Evolutionary conservation across 2,329 filamentous ascomycete genomes (phyloP).

Genomic region (Colletotrichum sp.): DNA sequence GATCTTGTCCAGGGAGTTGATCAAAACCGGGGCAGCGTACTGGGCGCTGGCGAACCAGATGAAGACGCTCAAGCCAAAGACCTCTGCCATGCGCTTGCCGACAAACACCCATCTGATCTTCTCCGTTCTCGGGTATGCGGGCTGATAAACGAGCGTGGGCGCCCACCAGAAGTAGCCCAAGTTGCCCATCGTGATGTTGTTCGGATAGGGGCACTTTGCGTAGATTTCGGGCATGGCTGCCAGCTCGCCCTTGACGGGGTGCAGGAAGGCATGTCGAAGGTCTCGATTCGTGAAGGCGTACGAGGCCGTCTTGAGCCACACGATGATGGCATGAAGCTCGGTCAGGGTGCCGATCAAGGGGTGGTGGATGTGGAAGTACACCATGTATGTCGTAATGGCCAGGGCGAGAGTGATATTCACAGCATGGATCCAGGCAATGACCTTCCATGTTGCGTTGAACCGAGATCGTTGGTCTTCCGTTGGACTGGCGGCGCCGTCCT

Average conservation of each 20-base stretch:
- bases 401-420: conserved; percentile 85
- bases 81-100: conserved; percentile 79
- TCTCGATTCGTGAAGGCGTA: conserved; percentile 98
- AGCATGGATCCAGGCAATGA: conserved; percentile 81
- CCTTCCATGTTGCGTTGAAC: conserved; percentile 79
- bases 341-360: conserved; percentile 91
- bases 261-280: conserved; percentile 86
- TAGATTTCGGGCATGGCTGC: conserved; percentile 83
- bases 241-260: conserved; percentile 71
- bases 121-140: conserved; percentile 86
- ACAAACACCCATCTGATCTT: conserved; percentile 89
- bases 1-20: conserved; percentile 90
- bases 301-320: conserved; percentile 94
- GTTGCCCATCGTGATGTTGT: conserved; percentile 88
- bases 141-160: conserved; percentile 95
- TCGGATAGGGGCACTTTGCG: conserved; percentile 81
- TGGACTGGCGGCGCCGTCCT: conserved; percentile 56
- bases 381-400: conserved; percentile 79
- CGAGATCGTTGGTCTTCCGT: conserved; percentile 66
- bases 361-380: conserved; percentile 92
- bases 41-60: conserved; percentile 97
- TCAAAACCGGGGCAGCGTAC: conserved; percentile 88
- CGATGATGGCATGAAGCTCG: conserved; percentile 90
- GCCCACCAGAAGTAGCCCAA: conserved; percentile 98
- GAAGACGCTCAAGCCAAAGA: conserved; percentile 79